These are phyloP conservation scores for Leccinum subgranulosum DNA, from an alignment of 768 basidiomycete genomes.

Conservation along the genomic window DNA sequence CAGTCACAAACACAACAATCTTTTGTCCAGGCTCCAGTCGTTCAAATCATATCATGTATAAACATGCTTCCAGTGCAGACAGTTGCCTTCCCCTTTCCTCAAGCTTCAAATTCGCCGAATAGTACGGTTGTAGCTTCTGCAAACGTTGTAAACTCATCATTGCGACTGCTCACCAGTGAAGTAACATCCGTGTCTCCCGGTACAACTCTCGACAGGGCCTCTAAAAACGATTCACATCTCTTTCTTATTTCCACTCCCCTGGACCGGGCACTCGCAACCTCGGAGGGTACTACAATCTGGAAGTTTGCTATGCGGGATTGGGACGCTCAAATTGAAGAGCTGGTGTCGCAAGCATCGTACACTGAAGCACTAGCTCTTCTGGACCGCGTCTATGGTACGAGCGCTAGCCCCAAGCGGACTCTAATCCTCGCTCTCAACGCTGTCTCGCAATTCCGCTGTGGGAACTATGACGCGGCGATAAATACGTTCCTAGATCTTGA, in stretches of 20 bases:
- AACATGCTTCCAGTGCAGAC: slow-evolving; percentile 61
- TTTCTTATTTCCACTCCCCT: slow-evolving; percentile 71
- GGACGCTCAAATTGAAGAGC: slow-evolving; percentile 81
- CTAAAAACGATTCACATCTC: slow-evolving; percentile 36
- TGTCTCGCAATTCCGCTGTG: slow-evolving; percentile 67
- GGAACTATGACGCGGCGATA: slow-evolving; percentile 74
- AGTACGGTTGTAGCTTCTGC: not conserved
- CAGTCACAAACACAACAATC: slow-evolving; percentile 28
- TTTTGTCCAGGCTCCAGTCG: slow-evolving; percentile 52
- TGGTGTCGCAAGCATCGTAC: slow-evolving; percentile 66
- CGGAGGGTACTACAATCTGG: slow-evolving; percentile 82
- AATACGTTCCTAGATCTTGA: slow-evolving; percentile 86
- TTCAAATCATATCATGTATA: slow-evolving; percentile 71
- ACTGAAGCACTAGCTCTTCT: slow-evolving; percentile 78
- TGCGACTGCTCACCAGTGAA: slow-evolving; percentile 52
- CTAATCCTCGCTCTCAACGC: slow-evolving; percentile 73
- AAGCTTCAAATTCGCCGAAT: slow-evolving; percentile 19
- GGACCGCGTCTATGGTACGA: slow-evolving; percentile 36
- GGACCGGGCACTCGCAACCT: slow-evolving; percentile 60
- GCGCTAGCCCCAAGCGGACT: slow-evolving; percentile 37
- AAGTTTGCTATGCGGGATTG: slow-evolving; percentile 66
- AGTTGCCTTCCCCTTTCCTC: slow-evolving; percentile 60
- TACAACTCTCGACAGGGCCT: slow-evolving; percentile 25
- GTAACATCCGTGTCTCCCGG: slow-evolving; percentile 45
- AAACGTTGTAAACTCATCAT: slow-evolving; percentile 38